Evolutionary conservation across 2,329 filamentous ascomycete species (phyloP).

Genomic region (Aspergillus sojae): DNA sequence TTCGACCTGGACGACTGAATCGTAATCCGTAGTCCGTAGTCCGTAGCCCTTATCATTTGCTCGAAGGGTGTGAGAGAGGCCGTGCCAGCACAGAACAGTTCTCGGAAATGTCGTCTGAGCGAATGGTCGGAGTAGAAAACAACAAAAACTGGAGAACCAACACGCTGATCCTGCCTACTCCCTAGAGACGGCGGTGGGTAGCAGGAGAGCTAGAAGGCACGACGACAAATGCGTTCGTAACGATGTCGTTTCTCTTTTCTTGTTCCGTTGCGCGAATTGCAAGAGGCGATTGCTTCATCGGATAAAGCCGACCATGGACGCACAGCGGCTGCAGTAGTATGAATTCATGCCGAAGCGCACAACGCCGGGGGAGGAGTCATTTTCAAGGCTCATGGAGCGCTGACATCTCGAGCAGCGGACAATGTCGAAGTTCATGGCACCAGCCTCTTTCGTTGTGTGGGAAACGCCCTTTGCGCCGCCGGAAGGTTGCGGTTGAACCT

Average conservation of each 20-base stretch:
- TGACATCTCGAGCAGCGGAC: constrained; percentile 54
- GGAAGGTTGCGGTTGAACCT: constrained; percentile 34
- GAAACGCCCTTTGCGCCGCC: constrained; percentile 26
- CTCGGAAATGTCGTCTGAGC: constrained; percentile 11
- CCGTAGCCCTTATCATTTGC: not conserved
- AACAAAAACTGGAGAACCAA: constrained; percentile 12
- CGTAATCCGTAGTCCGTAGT: not conserved
- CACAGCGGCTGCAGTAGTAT: constrained; percentile 52
- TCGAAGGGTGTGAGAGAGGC: constrained; percentile 6
- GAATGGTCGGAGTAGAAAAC: constrained; percentile 11
- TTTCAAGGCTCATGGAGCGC: constrained; percentile 48
- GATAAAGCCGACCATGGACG: constrained; percentile 48
- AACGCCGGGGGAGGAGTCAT: constrained; percentile 37
- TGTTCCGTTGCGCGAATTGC: not conserved
- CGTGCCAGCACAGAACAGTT: constrained; percentile 22
- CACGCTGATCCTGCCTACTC: constrained; percentile 1
- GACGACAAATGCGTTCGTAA: constrained; percentile 10
- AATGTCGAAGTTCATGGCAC: constrained; percentile 39
- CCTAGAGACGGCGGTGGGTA: not conserved
- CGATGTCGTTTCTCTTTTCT: constrained; percentile 9
- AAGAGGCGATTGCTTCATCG: constrained; percentile 30
- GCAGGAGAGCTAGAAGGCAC: constrained; percentile 5
- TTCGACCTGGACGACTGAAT: not conserved
- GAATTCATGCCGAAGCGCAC: constrained; percentile 54
- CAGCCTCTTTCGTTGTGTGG: constrained; percentile 27